Base-by-base conservation (phyloP, 1,284 basidiomycete species). In the Microbotryum silenes-acaulis region DNA sequence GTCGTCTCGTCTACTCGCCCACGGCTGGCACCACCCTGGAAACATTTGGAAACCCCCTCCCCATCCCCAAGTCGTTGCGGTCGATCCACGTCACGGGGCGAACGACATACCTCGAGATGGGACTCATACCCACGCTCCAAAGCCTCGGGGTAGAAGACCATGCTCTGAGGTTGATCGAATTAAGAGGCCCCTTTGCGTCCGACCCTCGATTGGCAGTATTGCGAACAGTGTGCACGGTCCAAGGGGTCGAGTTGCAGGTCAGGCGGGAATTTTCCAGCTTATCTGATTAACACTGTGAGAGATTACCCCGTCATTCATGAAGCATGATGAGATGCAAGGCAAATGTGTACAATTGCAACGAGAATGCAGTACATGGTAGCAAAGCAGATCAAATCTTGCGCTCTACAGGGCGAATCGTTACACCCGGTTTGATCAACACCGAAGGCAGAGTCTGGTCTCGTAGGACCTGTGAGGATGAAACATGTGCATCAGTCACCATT, bases 361-460 rank as follows among this genome's bases (percentile, higher is more conserved):
- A 27, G 33, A 21, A 27, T 54, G n/a, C n/a, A 54, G 9, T 47
- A 9, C 8, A 31, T 1, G 1, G 7, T 9, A 10, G 31, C 31
- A 10, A 42, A 42, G 37, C 14, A 18, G 37, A 42, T 42, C 37
- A 61, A 23, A 58, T 46, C 47, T 62, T 60, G 18, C 52, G 60
- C 27, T 58, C 54, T 16, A 72, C 69, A 2, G 71, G 71, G 6
- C 70, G 56, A 31, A 72, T 70, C 18, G 70, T 61, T 8, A 61
- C 63, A 20, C 71, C 71, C 0, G 71, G 70, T 84, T 92, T 93
- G 77, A 88, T 91, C 63, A 88, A 83, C 6, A 94, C 85, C 66
- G 82, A 82, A 1, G 91, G 91, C 66, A 92, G 72, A 29, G 90
- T 93, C 60, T 69, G 67, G 37, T 69, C 67, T 21, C 67, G 59